Conservation (phyloP, 2,329 filamentous ascomycete species). For the Lecanoromycetidae sp. region DNA sequence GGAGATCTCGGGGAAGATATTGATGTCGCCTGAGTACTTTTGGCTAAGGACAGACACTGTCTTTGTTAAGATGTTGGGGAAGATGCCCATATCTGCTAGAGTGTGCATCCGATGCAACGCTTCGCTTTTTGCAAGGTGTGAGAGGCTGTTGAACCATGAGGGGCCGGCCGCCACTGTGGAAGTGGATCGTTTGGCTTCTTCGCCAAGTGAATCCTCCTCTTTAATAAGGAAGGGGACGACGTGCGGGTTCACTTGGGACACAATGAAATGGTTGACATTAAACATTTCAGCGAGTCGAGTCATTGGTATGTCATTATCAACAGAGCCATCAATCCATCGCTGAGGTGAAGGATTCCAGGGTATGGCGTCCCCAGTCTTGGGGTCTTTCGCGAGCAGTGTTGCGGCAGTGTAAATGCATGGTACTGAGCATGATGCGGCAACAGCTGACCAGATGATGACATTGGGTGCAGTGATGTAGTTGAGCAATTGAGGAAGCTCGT, state of each 20-base stretch:
- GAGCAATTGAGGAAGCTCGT: constrained; percentile 73
- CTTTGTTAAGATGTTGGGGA: constrained; percentile 69
- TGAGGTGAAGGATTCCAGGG: constrained; percentile 80
- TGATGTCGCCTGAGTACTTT: constrained; percentile 90
- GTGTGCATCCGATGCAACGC: constrained; percentile 69
- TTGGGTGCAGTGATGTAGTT: constrained; percentile 92
- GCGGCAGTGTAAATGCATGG: constrained; percentile 74
- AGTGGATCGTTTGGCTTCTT: constrained; percentile 25
- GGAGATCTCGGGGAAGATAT: constrained; percentile 70
- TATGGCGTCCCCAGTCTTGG: constrained; percentile 59
- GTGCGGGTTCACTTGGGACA: constrained; percentile 92
- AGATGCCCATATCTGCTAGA: constrained; percentile 65
- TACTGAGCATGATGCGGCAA: constrained; percentile 89
- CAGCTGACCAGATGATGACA: constrained; percentile 91
- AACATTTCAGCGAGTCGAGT: constrained; percentile 85
- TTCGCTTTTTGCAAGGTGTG: constrained; percentile 65
- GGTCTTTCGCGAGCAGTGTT: constrained; percentile 72
- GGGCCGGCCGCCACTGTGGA: constrained; percentile 22
- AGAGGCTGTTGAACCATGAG: constrained; percentile 53
- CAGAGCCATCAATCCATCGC: constrained; percentile 85
- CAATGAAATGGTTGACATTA: constrained; percentile 96
- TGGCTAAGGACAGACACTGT: constrained; percentile 71
- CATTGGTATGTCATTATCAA: constrained; percentile 90
- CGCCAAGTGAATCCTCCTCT: constrained; percentile 47
- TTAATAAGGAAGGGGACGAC: constrained; percentile 74